Conservation (phyloP, 2,329 filamentous ascomycete genomes). For the Monilinia polystroma region DNA sequence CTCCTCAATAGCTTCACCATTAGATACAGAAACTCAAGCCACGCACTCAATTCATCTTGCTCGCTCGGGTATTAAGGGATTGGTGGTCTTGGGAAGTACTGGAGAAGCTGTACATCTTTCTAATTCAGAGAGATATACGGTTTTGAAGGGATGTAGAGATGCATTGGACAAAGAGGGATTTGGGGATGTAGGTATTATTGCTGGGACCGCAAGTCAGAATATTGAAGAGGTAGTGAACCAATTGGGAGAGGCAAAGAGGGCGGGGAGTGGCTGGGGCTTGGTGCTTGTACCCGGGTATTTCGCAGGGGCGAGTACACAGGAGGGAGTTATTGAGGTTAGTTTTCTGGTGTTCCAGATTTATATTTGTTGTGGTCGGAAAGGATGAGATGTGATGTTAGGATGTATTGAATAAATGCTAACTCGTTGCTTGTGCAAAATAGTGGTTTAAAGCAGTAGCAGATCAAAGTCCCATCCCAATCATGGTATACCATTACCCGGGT, state of each 20-base stretch:
- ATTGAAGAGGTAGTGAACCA: constrained; percentile 57
- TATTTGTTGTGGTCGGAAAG: constrained; percentile 36
- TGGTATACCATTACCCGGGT: constrained; percentile 54
- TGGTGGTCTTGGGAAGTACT: constrained; percentile 62
- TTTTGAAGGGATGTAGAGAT: constrained; percentile 54
- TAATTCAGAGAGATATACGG: constrained; percentile 53
- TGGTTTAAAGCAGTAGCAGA: constrained; percentile 22
- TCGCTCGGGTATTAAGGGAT: constrained; percentile 56
- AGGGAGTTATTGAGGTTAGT: constrained; percentile 51
- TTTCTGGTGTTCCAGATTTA: constrained; percentile 53
- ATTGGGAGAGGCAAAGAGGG: constrained; percentile 49
- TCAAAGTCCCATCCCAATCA: constrained; percentile 22
- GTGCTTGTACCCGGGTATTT: constrained; percentile 67
- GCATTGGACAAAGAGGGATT: constrained; percentile 56
- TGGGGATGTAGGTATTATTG: constrained; percentile 59
- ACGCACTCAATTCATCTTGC: constrained; percentile 60
- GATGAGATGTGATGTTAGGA: too few species aligned
- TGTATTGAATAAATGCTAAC: constrained; percentile 33
- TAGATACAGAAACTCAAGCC: constrained; percentile 53
- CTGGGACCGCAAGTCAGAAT: constrained; percentile 56
- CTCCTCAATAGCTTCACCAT: constrained; percentile 32
- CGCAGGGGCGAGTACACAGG: constrained; percentile 56
- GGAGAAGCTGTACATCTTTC: constrained; percentile 63
- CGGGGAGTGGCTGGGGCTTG: constrained; percentile 61
- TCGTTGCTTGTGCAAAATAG: constrained; percentile 23